A percentile compares a stretch with the other conserved stretches of the same genome.
Conservation (phyloP, 257 asterid species). For the Prunella vulgaris region DNA sequence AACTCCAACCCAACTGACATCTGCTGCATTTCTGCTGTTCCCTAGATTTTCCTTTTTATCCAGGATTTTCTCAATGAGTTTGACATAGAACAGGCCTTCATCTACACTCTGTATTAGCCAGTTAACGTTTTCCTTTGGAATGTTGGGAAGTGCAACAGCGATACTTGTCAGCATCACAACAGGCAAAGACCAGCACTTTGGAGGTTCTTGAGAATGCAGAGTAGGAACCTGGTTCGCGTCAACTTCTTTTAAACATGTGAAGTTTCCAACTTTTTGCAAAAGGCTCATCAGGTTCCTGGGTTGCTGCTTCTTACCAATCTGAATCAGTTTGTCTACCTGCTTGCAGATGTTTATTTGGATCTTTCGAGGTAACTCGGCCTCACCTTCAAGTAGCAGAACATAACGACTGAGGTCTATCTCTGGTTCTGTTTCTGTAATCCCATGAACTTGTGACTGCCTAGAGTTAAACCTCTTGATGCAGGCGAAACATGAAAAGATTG, state of each 20-base stretch:
- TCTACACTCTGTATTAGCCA: constrained; percentile 29
- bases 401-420: constrained; percentile 18
- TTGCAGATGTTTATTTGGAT: constrained; percentile 16
- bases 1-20: constrained; percentile 35
- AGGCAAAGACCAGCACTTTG: constrained; percentile 51
- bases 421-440: constrained; percentile 6
- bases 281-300: constrained; percentile 11
- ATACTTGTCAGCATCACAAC: constrained; percentile 42
- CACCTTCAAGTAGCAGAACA: constrained; percentile 41
- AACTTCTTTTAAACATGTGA: constrained; percentile 33
- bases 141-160: constrained; percentile 38
- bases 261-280: constrained; percentile 21
- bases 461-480: neutral
- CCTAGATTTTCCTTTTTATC: constrained; percentile 23
- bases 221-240: constrained; percentile 31
- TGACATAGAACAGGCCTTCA: constrained; percentile 38
- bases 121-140: constrained; percentile 19
- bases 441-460: constrained; percentile 18
- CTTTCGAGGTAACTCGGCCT: constrained; percentile 30
- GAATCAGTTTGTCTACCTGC: constrained; percentile 12
- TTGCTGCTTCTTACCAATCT: constrained; percentile 13
- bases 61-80: constrained; percentile 35
- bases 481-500: neutral
- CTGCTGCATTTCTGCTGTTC: constrained; percentile 40
- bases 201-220: constrained; percentile 42